Conservation (phyloP, 495 filamentous ascomycete genomes). For the Penicilliopsis zonata region DNA sequence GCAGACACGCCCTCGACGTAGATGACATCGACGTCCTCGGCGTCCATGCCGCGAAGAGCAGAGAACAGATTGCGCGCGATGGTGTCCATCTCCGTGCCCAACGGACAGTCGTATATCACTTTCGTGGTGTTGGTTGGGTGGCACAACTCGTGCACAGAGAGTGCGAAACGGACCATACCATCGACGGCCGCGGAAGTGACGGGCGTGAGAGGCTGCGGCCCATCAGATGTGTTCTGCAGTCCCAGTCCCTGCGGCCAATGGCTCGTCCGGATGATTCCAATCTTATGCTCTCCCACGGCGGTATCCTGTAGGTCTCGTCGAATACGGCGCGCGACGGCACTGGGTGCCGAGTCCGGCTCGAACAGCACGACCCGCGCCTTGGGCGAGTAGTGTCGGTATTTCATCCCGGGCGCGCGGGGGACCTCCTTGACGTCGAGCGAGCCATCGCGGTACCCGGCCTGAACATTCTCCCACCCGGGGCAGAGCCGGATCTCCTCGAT, state of each 20-base stretch:
- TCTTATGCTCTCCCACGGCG: conserved; percentile 23
- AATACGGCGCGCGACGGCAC: conserved; percentile 20
- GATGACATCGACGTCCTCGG: conserved; percentile 67
- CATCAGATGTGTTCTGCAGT: conserved; percentile 14
- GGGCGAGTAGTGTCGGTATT: conserved; percentile 96
- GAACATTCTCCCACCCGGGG: conserved; percentile 68
- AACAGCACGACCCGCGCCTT: conserved; percentile 78
- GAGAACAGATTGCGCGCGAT: conserved; percentile 84
- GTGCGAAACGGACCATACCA: conserved; percentile 17
- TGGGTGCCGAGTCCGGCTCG: conserved; percentile 36
- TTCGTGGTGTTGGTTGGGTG: conserved; percentile 14
- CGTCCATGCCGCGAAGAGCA: conserved; percentile 74
- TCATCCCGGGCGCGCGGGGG: conserved; percentile 92
- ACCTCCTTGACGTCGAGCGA: conserved; percentile 28
- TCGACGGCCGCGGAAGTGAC: conserved; percentile 16
- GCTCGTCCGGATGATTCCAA: conserved; percentile 36
- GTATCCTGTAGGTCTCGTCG: conserved; percentile 24
- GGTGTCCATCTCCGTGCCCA: conserved; percentile 55
- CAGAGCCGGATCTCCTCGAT: conserved; percentile 65
- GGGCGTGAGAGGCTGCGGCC: conserved; percentile 11
- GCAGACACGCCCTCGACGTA: conserved; percentile 85
- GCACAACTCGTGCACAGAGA: conserved; percentile 17
- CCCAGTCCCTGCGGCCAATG: conserved; percentile 28
- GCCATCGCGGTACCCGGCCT: conserved; percentile 62
- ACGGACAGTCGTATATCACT: conserved; percentile 34